A percentile compares a stretch with the other conserved stretches of the same genome.
Conservation (phyloP, 768 basidiomycete species). For the Suillus decipiens region DNA sequence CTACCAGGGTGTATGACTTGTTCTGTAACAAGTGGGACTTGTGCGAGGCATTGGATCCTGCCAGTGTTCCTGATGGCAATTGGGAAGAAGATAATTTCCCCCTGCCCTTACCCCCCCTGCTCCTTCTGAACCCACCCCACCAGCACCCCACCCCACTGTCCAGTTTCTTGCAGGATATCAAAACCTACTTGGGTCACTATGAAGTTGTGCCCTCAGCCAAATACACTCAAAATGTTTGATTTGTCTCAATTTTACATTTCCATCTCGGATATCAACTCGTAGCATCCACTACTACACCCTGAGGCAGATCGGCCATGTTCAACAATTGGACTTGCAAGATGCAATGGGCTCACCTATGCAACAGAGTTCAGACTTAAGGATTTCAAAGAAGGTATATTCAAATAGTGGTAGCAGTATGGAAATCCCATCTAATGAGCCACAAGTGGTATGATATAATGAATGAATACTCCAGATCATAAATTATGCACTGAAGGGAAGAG, state of each 20-base stretch:
- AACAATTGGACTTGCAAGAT: not conserved
- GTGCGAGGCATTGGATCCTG: not conserved
- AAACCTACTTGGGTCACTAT: not conserved
- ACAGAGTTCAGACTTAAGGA: too few species aligned
- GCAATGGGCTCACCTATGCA: not conserved
- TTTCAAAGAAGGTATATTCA: too few species aligned
- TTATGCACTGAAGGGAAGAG: too few species aligned
- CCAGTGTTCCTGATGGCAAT: not conserved
- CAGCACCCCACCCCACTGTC: not conserved
- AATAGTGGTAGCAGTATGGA: too few species aligned
- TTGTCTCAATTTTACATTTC: not conserved
- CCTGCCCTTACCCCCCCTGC: not conserved
- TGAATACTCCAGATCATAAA: too few species aligned
- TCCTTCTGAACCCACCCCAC: not conserved
- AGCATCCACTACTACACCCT: not conserved
- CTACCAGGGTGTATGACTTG: not conserved
- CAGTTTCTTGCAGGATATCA: not conserved
- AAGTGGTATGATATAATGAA: too few species aligned
- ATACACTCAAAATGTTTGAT: not conserved
- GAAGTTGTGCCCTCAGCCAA: not conserved
- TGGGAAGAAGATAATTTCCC: not conserved
- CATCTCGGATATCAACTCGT: not conserved
- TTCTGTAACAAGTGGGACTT: slow-evolving; percentile 8
- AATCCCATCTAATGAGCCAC: too few species aligned
- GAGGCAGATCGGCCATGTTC: not conserved